A percentile compares a stretch with the other conserved stretches of the same genome.
Evolutionary conservation across 345 rosid species (phyloP).

Genomic region (Eucalyptus pauciflora): DNA sequence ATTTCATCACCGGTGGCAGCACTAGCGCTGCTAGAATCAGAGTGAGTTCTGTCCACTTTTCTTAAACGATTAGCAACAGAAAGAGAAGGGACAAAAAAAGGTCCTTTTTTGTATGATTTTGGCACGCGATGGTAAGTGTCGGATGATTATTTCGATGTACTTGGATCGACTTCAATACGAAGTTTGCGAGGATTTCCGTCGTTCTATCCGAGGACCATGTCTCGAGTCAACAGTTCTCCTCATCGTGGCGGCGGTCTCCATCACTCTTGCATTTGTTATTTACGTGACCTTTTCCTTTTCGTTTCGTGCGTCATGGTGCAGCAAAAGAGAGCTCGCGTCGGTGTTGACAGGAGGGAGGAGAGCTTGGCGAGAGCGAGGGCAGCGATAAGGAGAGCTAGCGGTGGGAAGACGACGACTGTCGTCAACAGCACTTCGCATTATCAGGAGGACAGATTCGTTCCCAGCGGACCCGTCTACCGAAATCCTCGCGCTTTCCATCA

Average conservation of each 20-base stretch:
- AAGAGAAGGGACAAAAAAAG: rapidly evolving
- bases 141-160: no score
- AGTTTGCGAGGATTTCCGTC: neutral
- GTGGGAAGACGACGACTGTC: constrained; percentile 7
- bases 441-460: constrained; percentile 9
- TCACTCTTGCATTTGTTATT: neutral
- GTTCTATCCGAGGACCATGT: neutral
- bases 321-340: neutral
- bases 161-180: no score
- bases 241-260: neutral
- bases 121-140: neutral
- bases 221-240: neutral
- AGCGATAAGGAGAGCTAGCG: constrained; percentile 35
- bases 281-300: neutral
- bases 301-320: neutral
- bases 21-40: neutral
- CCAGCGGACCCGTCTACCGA: constrained; percentile 41
- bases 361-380: constrained; percentile 56
- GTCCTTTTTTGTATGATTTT: neutral
- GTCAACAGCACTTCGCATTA: neutral
- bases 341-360: constrained; percentile 30
- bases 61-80: neutral
- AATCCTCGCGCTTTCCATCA: constrained; percentile 60
- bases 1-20: neutral
- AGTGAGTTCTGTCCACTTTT: neutral